Conservation (phyloP, 2,329 filamentous ascomycete species). For the Aspergillus novoparasiticus region DNA sequence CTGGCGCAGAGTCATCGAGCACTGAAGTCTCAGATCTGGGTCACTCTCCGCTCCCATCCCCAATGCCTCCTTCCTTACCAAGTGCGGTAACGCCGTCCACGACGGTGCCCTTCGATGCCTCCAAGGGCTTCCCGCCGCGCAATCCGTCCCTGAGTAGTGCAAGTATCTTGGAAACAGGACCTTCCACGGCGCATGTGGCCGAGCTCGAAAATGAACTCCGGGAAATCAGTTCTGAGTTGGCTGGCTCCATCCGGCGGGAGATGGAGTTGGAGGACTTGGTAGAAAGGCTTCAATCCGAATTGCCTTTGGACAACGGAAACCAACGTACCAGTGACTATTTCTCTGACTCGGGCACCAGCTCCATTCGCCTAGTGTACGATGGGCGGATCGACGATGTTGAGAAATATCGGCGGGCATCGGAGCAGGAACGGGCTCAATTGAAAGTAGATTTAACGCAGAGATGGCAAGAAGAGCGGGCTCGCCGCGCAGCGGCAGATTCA, state of each 20-base stretch:
- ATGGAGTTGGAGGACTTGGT: constrained; percentile 96
- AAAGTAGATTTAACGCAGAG: constrained; percentile 83
- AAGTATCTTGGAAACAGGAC: constrained; percentile 46
- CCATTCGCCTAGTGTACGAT: constrained; percentile 72
- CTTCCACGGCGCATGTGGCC: constrained; percentile 64
- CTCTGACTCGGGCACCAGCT: constrained; percentile 91
- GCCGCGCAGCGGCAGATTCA: constrained; percentile 74
- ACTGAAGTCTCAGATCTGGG: constrained; percentile 65
- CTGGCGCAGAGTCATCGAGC: constrained; percentile 60
- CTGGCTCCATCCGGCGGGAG: constrained; percentile 88
- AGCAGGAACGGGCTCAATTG: constrained; percentile 88
- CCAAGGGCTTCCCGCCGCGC: constrained; percentile 48
- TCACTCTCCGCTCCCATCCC: constrained; percentile 61
- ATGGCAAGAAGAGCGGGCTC: constrained; percentile 80
- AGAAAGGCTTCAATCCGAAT: constrained; percentile 81
- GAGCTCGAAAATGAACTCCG: constrained; percentile 94
- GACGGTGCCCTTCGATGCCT: constrained; percentile 51
- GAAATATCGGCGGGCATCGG: constrained; percentile 76
- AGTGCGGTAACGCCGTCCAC: constrained; percentile 44
- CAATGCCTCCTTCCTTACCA: constrained; percentile 44
- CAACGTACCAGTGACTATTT: constrained; percentile 96
- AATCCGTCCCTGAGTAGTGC: constrained; percentile 48
- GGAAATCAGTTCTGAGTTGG: constrained; percentile 89
- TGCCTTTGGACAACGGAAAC: constrained; percentile 53
- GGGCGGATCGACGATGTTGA: constrained; percentile 71